Percentiles rank a stretch among this genome's conserved stretches.
Conservation (phyloP, 208 protist genomes). For the Tritrichomonas musculus region DNA sequence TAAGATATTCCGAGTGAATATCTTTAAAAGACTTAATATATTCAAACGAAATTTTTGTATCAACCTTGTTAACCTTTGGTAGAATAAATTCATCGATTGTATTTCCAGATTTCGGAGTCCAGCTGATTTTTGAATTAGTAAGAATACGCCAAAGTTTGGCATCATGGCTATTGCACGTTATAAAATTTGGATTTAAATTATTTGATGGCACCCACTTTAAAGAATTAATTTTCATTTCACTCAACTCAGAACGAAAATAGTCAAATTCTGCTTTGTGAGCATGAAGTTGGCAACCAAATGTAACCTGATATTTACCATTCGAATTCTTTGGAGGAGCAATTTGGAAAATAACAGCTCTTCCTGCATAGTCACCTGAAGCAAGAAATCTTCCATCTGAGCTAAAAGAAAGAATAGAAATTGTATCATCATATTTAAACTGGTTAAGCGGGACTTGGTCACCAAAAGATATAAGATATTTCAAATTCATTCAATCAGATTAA, state of each 20-base stretch:
- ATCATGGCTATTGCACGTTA: constrained; percentile 28
- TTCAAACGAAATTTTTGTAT: neutral
- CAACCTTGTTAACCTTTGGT: neutral
- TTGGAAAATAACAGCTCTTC: constrained; percentile 22
- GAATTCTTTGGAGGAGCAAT: neutral
- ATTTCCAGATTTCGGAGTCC: neutral
- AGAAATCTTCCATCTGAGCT: neutral
- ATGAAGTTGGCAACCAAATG: constrained; percentile 16
- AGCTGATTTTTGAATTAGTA: neutral
- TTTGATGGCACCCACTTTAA: neutral
- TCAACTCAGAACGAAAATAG: neutral
- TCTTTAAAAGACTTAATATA: neutral
- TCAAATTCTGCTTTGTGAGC: constrained; percentile 25
- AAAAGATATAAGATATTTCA: neutral
- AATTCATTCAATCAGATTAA: neutral
- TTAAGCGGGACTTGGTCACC: neutral
- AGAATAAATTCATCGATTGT: neutral
- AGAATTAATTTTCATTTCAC: constrained; percentile 25
- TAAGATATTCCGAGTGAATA: constrained; percentile 3
- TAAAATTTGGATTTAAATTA: neutral
- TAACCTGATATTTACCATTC: neutral
- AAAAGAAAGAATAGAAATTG: neutral
- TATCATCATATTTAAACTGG: constrained; percentile 10
- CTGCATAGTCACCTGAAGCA: constrained; percentile 12
- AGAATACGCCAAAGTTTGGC: neutral